Conservation (phyloP, 2,329 filamentous ascomycete species). For the Stachybotrys elegans region DNA sequence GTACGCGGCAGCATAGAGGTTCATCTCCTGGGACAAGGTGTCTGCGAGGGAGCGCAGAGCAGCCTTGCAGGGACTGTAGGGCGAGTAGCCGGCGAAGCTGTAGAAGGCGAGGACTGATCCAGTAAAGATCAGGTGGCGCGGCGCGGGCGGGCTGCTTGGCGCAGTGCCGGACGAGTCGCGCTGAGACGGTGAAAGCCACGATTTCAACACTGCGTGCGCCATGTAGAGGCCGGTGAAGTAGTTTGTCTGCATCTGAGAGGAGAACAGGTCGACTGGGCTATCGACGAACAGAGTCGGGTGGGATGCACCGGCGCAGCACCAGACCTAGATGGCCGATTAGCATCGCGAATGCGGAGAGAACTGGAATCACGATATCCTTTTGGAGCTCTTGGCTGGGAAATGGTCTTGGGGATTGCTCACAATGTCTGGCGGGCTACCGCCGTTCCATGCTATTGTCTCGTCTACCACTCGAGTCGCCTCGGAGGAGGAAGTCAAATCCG, state of each 20-base stretch:
- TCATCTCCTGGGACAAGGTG: conserved; percentile 68
- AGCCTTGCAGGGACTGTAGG: conserved; percentile 72
- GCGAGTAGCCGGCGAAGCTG: conserved; percentile 66
- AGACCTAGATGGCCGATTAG: too few relatives aligned
- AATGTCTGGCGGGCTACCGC: conserved; percentile 62
- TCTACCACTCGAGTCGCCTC: conserved; percentile 61
- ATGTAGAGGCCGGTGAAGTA: conserved; percentile 76
- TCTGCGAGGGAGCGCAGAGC: conserved; percentile 73
- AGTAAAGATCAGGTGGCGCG: conserved; percentile 76
- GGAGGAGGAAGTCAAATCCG: conserved; percentile 62
- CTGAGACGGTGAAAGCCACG: too few relatives aligned
- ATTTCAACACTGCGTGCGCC: conserved; percentile 64
- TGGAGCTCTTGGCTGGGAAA: too few relatives aligned
- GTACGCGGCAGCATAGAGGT: conserved; percentile 51
- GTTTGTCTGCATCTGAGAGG: conserved; percentile 76
- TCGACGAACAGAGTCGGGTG: conserved; percentile 70
- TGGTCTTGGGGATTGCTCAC: too few relatives aligned
- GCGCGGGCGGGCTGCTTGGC: neutral
- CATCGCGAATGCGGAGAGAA: too few relatives aligned
- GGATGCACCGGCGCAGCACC: conserved; percentile 70
- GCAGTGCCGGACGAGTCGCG: too few relatives aligned
- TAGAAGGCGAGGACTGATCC: conserved; percentile 66
- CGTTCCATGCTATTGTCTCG: conserved; percentile 70
- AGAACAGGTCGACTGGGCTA: conserved; percentile 52
- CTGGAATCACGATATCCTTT: too few relatives aligned